Percentiles rank a stretch among this genome's conserved stretches.
These are phyloP conservation scores for Dunaliella salina DNA, from an alignment of 163 green algal species.

Conservation along the genomic window DNA sequence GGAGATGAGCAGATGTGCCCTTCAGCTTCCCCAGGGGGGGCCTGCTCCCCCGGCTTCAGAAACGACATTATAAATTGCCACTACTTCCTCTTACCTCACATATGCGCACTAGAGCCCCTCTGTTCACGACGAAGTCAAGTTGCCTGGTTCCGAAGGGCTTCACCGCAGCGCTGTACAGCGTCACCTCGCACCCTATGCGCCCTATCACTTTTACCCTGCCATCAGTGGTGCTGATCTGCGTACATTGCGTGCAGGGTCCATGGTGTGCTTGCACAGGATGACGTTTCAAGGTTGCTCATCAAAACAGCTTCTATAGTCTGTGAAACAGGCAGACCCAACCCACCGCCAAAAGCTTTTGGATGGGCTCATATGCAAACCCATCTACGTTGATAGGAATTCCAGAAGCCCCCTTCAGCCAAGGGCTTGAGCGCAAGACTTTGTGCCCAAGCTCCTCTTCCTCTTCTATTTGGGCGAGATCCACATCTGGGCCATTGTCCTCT, in stretches of 20 bases:
- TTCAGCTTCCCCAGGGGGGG: neutral
- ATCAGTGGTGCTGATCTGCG: slow-evolving; percentile 65
- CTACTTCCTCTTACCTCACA: slow-evolving; percentile 35
- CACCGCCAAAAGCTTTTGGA: slow-evolving; percentile 69
- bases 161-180: slow-evolving; percentile 27
- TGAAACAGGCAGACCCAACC: neutral
- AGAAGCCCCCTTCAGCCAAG: neutral
- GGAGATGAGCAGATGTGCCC: neutral
- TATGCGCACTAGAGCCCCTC: slow-evolving; percentile 54
- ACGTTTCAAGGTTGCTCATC: no score
- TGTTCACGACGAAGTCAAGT: slow-evolving; percentile 60
- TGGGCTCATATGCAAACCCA: slow-evolving; percentile 62
- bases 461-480: neutral
- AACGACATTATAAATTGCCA: neutral
- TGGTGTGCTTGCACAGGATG: no score
- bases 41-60: no score
- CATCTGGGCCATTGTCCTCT: neutral
- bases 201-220: slow-evolving; percentile 69
- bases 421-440: neutral
- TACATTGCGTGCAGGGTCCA: neutral
- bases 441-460: no score
- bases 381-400: slow-evolving; percentile 33
- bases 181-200: slow-evolving; percentile 53
- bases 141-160: slow-evolving; percentile 48
- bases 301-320: no score